phyloP scores from a whole-genome alignment of 176 grass and related monocot genomes.

The Oryza nivara region DNA sequence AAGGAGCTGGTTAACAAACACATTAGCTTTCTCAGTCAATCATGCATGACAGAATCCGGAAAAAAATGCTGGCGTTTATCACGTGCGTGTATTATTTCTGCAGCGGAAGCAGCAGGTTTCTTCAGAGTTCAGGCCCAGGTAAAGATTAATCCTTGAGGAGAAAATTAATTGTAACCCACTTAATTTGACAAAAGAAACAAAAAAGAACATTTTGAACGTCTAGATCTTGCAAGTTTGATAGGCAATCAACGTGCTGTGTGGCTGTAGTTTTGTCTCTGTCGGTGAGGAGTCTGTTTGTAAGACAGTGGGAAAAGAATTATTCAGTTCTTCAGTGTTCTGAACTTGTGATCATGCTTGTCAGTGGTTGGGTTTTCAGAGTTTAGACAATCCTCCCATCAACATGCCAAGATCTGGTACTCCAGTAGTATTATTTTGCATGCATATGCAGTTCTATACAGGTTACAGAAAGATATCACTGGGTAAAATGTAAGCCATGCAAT shows the following conservation, averaged over 20 bases:
- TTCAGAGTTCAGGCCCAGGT: background rate
- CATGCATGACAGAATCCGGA: background rate
- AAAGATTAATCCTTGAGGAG: background rate
- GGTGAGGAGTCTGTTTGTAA: background rate
- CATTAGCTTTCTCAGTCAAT: background rate
- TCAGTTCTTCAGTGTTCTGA: background rate
- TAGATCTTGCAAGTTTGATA: background rate
- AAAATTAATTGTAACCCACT: background rate
- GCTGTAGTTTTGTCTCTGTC: background rate
- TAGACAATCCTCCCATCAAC: background rate
- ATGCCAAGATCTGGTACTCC: background rate
- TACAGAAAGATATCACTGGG: background rate
- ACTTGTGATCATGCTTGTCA: background rate
- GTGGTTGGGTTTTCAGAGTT: slow-evolving; percentile 12
- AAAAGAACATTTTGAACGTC: background rate
- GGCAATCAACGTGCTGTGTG: background rate
- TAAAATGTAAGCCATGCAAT: background rate
- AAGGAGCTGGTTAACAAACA: background rate
- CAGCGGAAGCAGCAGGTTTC: background rate
- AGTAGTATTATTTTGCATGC: background rate
- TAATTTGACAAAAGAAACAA: background rate
- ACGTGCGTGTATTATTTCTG: background rate
- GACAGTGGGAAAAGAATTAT: background rate
- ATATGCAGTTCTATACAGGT: background rate
- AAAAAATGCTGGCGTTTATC: background rate